Evolutionary conservation across 331 rosid species (phyloP).

Genomic region (Saraca asoca): DNA sequence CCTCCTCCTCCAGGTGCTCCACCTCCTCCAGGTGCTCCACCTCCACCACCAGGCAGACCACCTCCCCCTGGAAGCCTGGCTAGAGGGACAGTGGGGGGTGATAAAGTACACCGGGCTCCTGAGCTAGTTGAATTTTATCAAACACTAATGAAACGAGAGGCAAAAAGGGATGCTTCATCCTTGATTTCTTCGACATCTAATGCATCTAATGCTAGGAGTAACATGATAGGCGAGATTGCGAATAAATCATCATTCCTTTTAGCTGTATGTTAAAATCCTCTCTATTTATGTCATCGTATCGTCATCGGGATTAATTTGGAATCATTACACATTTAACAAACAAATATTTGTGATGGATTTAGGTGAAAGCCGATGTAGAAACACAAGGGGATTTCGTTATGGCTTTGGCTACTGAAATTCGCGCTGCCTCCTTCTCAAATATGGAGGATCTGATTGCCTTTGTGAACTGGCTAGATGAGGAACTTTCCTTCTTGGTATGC

Average conservation of each 20-base stretch:
- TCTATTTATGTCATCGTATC: conserved; percentile 18
- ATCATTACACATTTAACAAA: conserved; percentile 9
- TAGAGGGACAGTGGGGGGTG: conserved; percentile 62
- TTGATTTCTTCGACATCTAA: conserved; percentile 59
- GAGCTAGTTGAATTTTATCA: conserved; percentile 87
- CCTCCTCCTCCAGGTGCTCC: conserved; percentile 79
- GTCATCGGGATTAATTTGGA: not conserved
- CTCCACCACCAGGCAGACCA: conserved; percentile 84
- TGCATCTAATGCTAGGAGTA: conserved; percentile 78
- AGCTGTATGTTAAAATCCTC: conserved; percentile 58
- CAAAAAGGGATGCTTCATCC: conserved; percentile 77
- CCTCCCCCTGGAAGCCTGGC: conserved; percentile 82
- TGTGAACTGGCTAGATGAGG: conserved; percentile 96
- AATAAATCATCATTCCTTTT: conserved; percentile 85
- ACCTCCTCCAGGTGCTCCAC: conserved; percentile 57
- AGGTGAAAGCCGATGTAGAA: conserved; percentile 97
- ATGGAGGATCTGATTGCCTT: conserved; percentile 73
- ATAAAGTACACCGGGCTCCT: conserved; percentile 84
- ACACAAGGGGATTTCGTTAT: conserved; percentile 87
- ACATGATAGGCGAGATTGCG: conserved; percentile 90
- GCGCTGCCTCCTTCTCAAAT: conserved; percentile 73
- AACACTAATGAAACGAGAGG: conserved; percentile 88
- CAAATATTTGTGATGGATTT: conserved; percentile 30
- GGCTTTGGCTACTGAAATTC: conserved; percentile 87
- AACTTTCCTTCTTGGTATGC: conserved; percentile 90